Evolutionary conservation across 2,329 filamentous ascomycete genomes (phyloP).

Genomic region (Aspergillus aculeatus): DNA sequence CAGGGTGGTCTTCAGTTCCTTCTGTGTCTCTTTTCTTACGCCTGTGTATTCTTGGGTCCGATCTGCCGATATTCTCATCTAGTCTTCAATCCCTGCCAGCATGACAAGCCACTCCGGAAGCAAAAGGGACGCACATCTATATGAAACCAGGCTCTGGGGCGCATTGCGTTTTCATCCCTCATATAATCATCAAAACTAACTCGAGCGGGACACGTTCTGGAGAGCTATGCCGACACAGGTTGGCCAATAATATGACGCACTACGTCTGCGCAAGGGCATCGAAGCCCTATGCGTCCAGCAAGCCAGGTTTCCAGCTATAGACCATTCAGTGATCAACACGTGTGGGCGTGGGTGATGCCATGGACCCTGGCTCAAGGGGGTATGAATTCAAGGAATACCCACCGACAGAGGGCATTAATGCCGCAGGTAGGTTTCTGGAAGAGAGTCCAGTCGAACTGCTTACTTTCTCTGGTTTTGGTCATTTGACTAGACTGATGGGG

Average conservation of each 20-base stretch:
- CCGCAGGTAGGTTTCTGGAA: not conserved
- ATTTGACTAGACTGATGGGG: not conserved
- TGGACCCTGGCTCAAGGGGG: not conserved
- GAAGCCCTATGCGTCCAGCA: not conserved
- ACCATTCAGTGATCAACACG: not conserved
- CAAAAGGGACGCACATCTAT: slow-evolving; percentile 11
- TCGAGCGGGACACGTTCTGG: not conserved
- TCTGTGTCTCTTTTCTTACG: not conserved
- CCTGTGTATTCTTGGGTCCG: not conserved
- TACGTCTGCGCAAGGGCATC: not conserved
- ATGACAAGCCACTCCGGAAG: slow-evolving; percentile 9
- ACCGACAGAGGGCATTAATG: not conserved
- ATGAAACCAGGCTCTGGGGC: slow-evolving; percentile 13
- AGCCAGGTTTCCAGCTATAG: not conserved
- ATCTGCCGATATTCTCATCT: not conserved
- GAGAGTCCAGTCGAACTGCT: no score
- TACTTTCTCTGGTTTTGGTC: not conserved
- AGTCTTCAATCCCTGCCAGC: slow-evolving; percentile 5
- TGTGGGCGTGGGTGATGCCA: not conserved
- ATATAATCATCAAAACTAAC: not conserved
- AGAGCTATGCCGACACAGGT: not conserved
- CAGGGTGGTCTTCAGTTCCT: not conserved
- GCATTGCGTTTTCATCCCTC: not conserved
- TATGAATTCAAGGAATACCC: not conserved
- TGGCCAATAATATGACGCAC: not conserved